Evolutionary conservation across 495 filamentous ascomycete species (phyloP).

Genomic region (Rostrohypoxylon terebratum): DNA sequence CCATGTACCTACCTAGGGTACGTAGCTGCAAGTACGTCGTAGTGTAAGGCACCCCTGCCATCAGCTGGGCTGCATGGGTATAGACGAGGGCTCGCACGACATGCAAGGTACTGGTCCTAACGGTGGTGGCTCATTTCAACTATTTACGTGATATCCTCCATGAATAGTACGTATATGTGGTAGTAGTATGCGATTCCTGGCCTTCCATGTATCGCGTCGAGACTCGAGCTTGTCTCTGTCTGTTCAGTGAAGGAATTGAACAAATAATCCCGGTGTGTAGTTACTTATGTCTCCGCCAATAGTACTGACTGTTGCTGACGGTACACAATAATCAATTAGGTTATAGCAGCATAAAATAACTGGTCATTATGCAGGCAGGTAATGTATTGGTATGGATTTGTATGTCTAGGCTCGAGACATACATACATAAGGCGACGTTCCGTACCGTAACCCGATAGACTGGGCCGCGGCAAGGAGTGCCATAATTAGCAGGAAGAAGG

Average conservation of each 20-base stretch:
- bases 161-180: slow-evolving; percentile 25
- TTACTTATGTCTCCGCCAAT: neutral
- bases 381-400: neutral
- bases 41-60: slow-evolving; percentile 47
- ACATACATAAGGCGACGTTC: slow-evolving; percentile 42
- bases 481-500: slow-evolving; percentile 47
- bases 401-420: slow-evolving; percentile 25
- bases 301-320: slow-evolving; percentile 11
- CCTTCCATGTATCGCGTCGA: neutral
- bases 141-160: slow-evolving; percentile 40
- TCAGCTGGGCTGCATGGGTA: slow-evolving; percentile 49
- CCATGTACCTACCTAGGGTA: slow-evolving; percentile 33
- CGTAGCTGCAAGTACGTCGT: slow-evolving; percentile 33
- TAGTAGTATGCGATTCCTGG: slow-evolving; percentile 22
- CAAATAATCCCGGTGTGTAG: neutral
- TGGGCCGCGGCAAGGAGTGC: slow-evolving; percentile 48
- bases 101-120: slow-evolving; percentile 44
- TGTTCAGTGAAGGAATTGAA: slow-evolving; percentile 4
- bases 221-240: neutral
- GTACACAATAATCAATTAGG: slow-evolving; percentile 15
- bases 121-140: slow-evolving; percentile 40
- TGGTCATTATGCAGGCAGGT: slow-evolving; percentile 6
- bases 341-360: slow-evolving; percentile 12
- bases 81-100: slow-evolving; percentile 44
- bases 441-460: slow-evolving; percentile 42